Conservation (phyloP, 148 eudicot genomes). For the Chenopodium suecicum region DNA sequence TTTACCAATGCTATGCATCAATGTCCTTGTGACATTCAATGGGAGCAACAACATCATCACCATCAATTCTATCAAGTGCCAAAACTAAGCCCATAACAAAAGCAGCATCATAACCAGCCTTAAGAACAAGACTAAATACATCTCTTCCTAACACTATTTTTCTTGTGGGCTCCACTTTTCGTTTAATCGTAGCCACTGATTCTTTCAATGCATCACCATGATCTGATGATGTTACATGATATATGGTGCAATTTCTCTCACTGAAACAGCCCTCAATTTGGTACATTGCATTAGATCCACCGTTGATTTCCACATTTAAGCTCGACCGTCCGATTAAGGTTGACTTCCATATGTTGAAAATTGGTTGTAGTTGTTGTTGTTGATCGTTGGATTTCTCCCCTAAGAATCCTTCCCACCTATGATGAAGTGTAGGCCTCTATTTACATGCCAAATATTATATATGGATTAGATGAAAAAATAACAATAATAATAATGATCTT, state of each 20-base stretch:
- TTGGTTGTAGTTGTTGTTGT: constrained; percentile 12
- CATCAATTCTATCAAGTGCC: constrained; percentile 32
- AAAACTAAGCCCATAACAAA: constrained; percentile 34
- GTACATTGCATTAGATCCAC: neutral
- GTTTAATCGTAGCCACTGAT: constrained; percentile 20
- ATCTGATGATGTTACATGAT: neutral
- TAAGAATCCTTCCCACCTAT: constrained; percentile 28
- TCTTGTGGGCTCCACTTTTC: constrained; percentile 29
- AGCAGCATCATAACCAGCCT: constrained; percentile 35
- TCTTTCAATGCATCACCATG: neutral
- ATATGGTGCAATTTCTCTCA: constrained; percentile 33
- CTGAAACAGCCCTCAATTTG: constrained; percentile 28
- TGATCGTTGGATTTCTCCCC: constrained; percentile 27
- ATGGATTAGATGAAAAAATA: too few relatives aligned
- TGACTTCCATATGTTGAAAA: constrained; percentile 26
- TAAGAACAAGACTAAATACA: constrained; percentile 25
- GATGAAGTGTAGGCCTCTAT: constrained; percentile 32
- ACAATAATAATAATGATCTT: too few relatives aligned
- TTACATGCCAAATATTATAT: too few relatives aligned
- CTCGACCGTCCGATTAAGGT: constrained; percentile 31
- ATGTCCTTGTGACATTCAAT: neutral
- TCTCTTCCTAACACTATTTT: constrained; percentile 27
- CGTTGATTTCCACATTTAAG: constrained; percentile 19
- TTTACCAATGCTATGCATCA: neutral
- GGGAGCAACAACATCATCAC: constrained; percentile 7